Evolutionary conservation across 495 filamentous ascomycete species (phyloP), one percentile per base, ranked within the genome.

Genomic region (Penicillium samsonianum): DNA sequence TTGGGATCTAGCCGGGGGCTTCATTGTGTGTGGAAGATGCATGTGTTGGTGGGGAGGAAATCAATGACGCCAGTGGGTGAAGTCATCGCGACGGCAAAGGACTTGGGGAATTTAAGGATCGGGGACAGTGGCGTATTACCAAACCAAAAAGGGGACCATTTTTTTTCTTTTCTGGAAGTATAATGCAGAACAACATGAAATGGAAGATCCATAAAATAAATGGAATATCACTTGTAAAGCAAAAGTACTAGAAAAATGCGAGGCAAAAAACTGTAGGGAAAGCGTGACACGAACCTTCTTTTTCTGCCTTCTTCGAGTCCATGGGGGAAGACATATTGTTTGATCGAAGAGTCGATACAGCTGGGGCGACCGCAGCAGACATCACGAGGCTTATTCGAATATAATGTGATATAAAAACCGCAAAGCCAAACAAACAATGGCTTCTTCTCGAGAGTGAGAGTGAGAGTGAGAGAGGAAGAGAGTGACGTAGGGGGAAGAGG

Each of bases 301-400:
- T 82, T 71, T 62, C 65, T 53, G 68, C 73, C 60, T 78, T 82
- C 65, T 82, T 81, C 46, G 73, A 74, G 61, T 83, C 80, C 79
- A 82, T 81, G 58, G 77, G 68, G 55, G 69, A 47, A 65, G 65
- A 47, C 42, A 47, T 70, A 60, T 11, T 31, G 6, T 62, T 63
- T 38, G 67, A 41, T 38, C 19, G 53, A 23, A 76, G 70, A 57
- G 69, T 70, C 50, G 76, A 68, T 44, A 68, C 67, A 53, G 70
- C 70, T 56, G 73, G 64, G 58, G 77, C 74, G 60, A 81, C 78
- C 40, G 73, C 76, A 63, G 77, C 74, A 69, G 78, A 79, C 78
- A 81, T 80, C 55, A 50, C 53, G 30, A 35, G 28, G 28, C 10
- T 10, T 26, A 38, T 23, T 38, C 31, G 37, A 46, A 42, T 51